These are phyloP conservation scores for Onygenales sp. DNA, from an alignment of 2,329 filamentous ascomycete species.

Conservation along the genomic window DNA sequence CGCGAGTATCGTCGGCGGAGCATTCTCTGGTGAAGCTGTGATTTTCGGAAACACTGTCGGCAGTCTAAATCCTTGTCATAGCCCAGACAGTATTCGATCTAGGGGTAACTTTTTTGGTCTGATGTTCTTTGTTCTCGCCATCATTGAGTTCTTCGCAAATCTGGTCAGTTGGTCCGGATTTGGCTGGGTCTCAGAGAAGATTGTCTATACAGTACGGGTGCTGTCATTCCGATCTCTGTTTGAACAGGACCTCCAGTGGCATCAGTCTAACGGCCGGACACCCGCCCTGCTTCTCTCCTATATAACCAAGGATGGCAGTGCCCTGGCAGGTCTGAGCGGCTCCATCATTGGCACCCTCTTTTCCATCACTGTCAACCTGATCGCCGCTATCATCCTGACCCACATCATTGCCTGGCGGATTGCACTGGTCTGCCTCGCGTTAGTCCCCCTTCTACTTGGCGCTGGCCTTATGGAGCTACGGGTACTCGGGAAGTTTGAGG, in stretches of 20 bases:
- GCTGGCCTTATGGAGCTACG: constrained; percentile 60
- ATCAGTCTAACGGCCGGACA: constrained; percentile 54
- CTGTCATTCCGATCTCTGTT: constrained; percentile 57
- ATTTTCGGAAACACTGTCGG: constrained; percentile 54
- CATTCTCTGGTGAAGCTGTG: constrained; percentile 48
- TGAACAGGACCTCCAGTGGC: constrained; percentile 60
- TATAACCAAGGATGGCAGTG: constrained; percentile 60
- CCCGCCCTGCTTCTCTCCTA: constrained; percentile 55
- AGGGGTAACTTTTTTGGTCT: constrained; percentile 46
- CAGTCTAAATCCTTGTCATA: constrained; percentile 46
- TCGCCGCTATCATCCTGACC: constrained; percentile 58
- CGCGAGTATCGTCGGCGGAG: constrained; percentile 45
- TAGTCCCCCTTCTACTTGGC: constrained; percentile 59
- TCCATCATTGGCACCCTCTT: constrained; percentile 62
- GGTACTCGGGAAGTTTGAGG: constrained; percentile 51
- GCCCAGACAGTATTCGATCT: constrained; percentile 38
- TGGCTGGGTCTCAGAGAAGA: constrained; percentile 52
- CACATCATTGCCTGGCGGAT: constrained; percentile 70
- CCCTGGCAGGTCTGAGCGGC: constrained; percentile 59
- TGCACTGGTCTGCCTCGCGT: constrained; percentile 59
- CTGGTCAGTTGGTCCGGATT: constrained; percentile 50
- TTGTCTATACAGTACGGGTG: constrained; percentile 54
- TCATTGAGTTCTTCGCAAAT: constrained; percentile 53
- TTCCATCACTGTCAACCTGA: constrained; percentile 57
- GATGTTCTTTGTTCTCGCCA: constrained; percentile 52